Percentiles rank a stretch among this genome's conserved stretches.
Conservation (phyloP, 139 green algal species). For the Raphidocelis subcapitata region DNA sequence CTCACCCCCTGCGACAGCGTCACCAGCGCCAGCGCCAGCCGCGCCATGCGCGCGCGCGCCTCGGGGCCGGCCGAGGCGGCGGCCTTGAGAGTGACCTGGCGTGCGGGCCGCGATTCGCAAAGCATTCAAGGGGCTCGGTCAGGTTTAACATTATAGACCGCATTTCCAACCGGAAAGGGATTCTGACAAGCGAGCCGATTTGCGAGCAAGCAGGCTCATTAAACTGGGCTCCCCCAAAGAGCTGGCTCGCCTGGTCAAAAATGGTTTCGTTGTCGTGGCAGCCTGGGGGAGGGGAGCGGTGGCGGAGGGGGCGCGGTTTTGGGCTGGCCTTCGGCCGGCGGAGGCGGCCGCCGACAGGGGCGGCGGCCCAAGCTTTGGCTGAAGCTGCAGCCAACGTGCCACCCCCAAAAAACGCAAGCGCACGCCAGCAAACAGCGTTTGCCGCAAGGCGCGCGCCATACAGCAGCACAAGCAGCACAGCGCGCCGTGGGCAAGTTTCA, state of each 20-base stretch:
- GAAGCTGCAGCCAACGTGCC: too few species aligned
- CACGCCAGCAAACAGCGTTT: too few species aligned
- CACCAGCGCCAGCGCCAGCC: conserved; percentile 62
- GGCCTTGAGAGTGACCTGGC: conserved; percentile 57
- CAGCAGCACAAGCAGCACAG: too few species aligned
- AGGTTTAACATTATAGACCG: background rate
- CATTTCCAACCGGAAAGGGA: background rate
- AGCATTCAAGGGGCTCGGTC: background rate
- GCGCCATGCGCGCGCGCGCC: conserved; percentile 58
- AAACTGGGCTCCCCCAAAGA: background rate
- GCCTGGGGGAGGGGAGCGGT: conserved; percentile 15
- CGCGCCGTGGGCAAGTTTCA: too few species aligned
- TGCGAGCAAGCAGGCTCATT: background rate
- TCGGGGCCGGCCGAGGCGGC: conserved; percentile 36
- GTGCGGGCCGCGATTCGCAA: too few species aligned
- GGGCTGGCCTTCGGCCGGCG: too few species aligned
- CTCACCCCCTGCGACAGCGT: conserved; percentile 64
- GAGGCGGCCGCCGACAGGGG: too few species aligned
- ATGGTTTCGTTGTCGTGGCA: conserved; percentile 92
- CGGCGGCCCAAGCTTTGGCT: too few species aligned
- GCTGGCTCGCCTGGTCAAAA: conserved; percentile 70
- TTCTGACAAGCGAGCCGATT: conserved; percentile 10
- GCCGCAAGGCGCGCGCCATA: too few species aligned
- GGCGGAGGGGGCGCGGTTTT: too few species aligned
- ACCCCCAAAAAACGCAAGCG: too few species aligned